Percentiles rank a stretch among this genome's conserved stretches.
phyloP scores from a whole-genome alignment of 495 filamentous ascomycete species.

The Penicillium ochrochloron region DNA sequence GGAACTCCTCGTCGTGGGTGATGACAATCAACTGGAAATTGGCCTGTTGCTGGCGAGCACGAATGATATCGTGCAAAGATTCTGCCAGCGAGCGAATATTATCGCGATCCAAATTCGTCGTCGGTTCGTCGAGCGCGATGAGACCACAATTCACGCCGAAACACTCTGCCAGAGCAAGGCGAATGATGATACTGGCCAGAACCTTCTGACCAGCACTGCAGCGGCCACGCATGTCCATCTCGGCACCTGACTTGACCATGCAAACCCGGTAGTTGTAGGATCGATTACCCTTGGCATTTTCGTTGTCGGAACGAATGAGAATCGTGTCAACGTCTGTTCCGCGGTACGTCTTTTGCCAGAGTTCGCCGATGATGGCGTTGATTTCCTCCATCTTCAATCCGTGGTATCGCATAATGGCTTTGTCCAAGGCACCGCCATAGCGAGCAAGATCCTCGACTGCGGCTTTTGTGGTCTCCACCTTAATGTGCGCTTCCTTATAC shows the following conservation, averaged over 20 bases:
- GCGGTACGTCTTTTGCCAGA: constrained; percentile 96
- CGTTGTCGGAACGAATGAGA: constrained; percentile 87
- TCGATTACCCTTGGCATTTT: constrained; percentile 72
- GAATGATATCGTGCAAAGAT: constrained; percentile 86
- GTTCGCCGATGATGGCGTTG: constrained; percentile 90
- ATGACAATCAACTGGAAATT: constrained; percentile 99
- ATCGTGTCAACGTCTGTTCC: constrained; percentile 98
- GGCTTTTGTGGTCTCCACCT: constrained; percentile 89
- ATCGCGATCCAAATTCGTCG: constrained; percentile 93
- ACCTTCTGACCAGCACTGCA: constrained; percentile 98
- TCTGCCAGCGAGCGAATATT: constrained; percentile 89
- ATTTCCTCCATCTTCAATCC: constrained; percentile 98
- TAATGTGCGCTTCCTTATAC: constrained; percentile 87
- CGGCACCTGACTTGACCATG: constrained; percentile 95
- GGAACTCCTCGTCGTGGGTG: constrained; percentile 97
- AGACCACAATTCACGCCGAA: constrained; percentile 96
- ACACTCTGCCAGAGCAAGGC: constrained; percentile 92
- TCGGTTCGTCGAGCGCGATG: constrained; percentile 97
- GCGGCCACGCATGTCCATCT: constrained; percentile 99
- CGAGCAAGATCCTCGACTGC: constrained; percentile 87
- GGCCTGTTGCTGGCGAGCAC: constrained; percentile 76
- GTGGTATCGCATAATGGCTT: constrained; percentile 97
- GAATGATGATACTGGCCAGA: constrained; percentile 96
- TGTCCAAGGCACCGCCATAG: constrained; percentile 80
- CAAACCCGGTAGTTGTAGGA: constrained; percentile 97